Evolutionary conservation across 108 stramenopile species (phyloP).

Genomic region (Asterionellopsis glacialis): DNA sequence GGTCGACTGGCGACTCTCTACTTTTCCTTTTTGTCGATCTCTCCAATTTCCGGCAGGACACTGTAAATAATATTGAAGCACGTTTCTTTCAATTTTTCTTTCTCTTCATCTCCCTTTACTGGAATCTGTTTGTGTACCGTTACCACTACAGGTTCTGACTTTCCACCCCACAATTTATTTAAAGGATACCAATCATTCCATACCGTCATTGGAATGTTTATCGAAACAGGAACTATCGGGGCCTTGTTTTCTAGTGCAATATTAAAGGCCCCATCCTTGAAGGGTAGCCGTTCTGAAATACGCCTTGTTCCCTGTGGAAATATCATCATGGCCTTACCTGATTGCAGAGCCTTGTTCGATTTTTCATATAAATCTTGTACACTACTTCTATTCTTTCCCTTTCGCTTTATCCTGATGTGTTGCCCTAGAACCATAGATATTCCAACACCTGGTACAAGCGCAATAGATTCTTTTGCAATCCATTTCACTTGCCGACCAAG

Average conservation of each 20-base stretch:
- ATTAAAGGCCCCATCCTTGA: conserved; percentile 81
- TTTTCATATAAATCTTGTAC: conserved; percentile 60
- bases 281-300: conserved; percentile 65
- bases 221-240: conserved; percentile 59
- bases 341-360: conserved; percentile 60
- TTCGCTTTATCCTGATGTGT: conserved; percentile 69
- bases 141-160: conserved; percentile 38
- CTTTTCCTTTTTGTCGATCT: conserved; percentile 13
- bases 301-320: conserved; percentile 85
- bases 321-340: conserved; percentile 76
- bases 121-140: conserved; percentile 62
- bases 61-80: conserved; percentile 68
- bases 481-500: conserved; percentile 56
- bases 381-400: conserved; percentile 38
- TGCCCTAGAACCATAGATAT: conserved; percentile 57
- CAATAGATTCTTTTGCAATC: conserved; percentile 70
- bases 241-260: conserved; percentile 58
- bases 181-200: conserved; percentile 81
- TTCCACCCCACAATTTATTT: conserved; percentile 26
- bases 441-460: conserved; percentile 74
- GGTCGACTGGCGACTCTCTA: background rate
- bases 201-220: conserved; percentile 59
- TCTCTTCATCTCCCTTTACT: conserved; percentile 42
- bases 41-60: conserved; percentile 51
- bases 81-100: conserved; percentile 58